A percentile compares a stretch with the other conserved stretches of the same genome.
These are phyloP conservation scores for Capsicum rhomboideum DNA, from an alignment of 257 asterid species.

Conservation along the genomic window DNA sequence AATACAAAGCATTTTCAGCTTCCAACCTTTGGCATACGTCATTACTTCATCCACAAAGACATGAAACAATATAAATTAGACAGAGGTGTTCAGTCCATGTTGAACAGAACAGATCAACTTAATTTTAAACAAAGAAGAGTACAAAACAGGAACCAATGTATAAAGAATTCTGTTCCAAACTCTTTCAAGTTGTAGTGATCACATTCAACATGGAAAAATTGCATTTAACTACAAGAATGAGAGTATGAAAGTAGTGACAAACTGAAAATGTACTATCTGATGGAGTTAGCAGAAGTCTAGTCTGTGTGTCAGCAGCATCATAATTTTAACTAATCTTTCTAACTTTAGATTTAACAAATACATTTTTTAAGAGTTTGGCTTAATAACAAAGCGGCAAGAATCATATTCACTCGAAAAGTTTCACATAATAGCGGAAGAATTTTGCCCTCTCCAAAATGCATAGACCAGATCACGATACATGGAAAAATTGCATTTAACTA, in stretches of 20 bases:
- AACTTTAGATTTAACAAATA: neutral
- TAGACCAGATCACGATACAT: neutral
- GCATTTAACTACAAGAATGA: neutral
- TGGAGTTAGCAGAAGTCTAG: neutral
- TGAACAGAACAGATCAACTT: neutral
- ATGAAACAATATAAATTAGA: conserved; percentile 6
- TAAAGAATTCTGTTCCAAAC: neutral
- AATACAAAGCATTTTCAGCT: conserved; percentile 61
- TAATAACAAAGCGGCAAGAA: neutral
- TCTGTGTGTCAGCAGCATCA: neutral
- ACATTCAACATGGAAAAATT: neutral
- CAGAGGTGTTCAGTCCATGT: neutral
- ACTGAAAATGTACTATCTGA: neutral
- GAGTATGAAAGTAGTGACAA: neutral
- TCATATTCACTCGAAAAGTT: neutral
- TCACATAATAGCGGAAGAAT: neutral
- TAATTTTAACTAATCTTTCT: neutral
- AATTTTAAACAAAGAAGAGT: neutral
- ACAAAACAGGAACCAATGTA: neutral
- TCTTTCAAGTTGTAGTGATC: neutral
- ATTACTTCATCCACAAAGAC: conserved; percentile 45
- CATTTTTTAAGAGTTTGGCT: neutral
- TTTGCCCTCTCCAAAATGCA: neutral
- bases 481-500: no score
- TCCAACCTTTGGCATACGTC: conserved; percentile 56